Conservation (phyloP, 495 filamentous ascomycete genomes). For the Elasticomyces elasticus region DNA sequence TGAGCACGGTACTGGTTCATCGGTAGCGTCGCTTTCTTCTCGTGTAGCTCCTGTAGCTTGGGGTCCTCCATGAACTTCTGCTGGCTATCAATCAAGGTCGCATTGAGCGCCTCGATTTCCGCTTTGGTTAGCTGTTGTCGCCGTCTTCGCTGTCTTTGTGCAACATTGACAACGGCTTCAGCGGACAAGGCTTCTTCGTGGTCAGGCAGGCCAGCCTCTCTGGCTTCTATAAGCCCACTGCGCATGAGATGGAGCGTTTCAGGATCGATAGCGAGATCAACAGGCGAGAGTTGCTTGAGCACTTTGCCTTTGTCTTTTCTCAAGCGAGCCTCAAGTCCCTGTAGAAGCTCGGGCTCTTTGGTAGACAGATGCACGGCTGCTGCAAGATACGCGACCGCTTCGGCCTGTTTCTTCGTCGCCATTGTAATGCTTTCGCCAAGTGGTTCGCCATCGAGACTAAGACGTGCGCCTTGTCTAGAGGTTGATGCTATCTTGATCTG, state of each 20-base stretch:
- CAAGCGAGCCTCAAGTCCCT: constrained; percentile 33
- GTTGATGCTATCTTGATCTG: background rate
- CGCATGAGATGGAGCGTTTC: constrained; percentile 36
- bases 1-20: constrained; percentile 38
- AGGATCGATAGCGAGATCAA: constrained; percentile 30
- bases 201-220: constrained; percentile 37
- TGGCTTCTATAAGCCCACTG: constrained; percentile 28
- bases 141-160: constrained; percentile 9
- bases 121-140: constrained; percentile 19
- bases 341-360: constrained; percentile 30
- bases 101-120: constrained; percentile 23
- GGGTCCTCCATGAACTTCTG: constrained; percentile 28
- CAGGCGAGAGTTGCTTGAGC: constrained; percentile 28
- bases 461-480: constrained; percentile 17
- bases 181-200: constrained; percentile 23
- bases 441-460: constrained; percentile 30
- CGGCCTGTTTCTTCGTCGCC: constrained; percentile 32
- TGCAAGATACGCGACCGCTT: constrained; percentile 32
- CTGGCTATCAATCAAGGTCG: constrained; percentile 25
- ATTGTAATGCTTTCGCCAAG: constrained; percentile 33
- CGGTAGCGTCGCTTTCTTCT: constrained; percentile 38
- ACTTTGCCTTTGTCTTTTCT: constrained; percentile 35
- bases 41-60: constrained; percentile 27
- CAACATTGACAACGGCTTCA: constrained; percentile 10
- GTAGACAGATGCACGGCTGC: constrained; percentile 36